phyloP scores from a whole-genome alignment of 495 filamentous ascomycete genomes.

The Tuber indicum region DNA sequence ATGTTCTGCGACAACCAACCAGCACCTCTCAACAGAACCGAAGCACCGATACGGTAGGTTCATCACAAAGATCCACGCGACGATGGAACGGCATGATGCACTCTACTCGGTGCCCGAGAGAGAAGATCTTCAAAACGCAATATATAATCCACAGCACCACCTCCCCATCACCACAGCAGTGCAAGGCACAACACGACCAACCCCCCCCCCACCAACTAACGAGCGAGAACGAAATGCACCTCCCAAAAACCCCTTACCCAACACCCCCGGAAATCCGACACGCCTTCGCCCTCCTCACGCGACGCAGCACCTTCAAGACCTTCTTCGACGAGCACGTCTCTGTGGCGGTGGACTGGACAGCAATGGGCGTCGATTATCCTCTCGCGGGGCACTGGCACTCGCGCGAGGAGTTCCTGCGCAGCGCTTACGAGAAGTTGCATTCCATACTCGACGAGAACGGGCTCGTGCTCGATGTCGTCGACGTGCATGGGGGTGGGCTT shows the following conservation, averaged over 20 bases:
- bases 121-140: background rate
- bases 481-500: background rate
- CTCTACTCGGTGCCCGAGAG: background rate
- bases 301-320: background rate
- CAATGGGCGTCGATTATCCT: background rate
- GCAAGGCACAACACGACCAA: background rate
- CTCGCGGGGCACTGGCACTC: background rate
- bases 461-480: background rate
- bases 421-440: background rate
- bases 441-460: background rate
- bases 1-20: background rate
- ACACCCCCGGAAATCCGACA: background rate
- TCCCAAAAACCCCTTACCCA: slow-evolving; percentile 2
- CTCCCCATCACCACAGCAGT: background rate
- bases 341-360: background rate
- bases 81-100: background rate
- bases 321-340: slow-evolving; percentile 1
- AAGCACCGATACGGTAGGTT: background rate
- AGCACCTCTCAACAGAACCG: background rate
- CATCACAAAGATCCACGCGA: background rate
- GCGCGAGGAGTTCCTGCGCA: background rate
- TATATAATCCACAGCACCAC: background rate
- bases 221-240: background rate
- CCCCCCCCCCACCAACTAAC: background rate
- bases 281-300: background rate